These are phyloP conservation scores for Nothophoma quercina DNA, from an alignment of 2,329 filamentous ascomycete species.

Conservation along the genomic window DNA sequence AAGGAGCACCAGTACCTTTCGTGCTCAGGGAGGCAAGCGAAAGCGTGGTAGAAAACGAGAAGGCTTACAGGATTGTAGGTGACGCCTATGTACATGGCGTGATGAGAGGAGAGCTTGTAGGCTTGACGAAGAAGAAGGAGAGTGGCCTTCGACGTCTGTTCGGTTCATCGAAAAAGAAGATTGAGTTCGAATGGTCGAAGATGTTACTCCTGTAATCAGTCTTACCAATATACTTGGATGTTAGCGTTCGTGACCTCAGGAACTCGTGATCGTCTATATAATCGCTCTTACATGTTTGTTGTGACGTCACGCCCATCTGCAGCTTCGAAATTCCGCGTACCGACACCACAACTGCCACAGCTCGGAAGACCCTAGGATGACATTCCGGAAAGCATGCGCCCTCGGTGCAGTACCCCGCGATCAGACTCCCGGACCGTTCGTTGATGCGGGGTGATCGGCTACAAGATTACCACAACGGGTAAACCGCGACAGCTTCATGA, in stretches of 20 bases:
- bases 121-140: no score
- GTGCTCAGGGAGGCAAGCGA: background rate
- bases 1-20: background rate
- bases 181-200: no score
- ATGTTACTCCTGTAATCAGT: no score
- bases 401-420: conserved; percentile 26
- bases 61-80: background rate
- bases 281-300: no score
- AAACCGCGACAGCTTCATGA: conserved; percentile 19
- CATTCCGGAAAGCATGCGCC: background rate
- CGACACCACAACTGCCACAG: background rate
- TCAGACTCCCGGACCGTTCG: background rate
- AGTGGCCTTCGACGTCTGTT: no score
- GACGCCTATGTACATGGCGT: background rate
- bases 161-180: no score
- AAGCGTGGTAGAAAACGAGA: background rate
- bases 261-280: no score
- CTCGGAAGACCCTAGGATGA: background rate
- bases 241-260: no score
- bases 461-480: conserved; percentile 30
- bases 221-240: no score
- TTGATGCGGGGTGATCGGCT: conserved; percentile 33
- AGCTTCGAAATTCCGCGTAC: background rate
- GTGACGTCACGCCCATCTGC: background rate
- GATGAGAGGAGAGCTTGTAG: background rate